phyloP scores from a whole-genome alignment of 225 moss, liverwort and hornwort species.

The Polytrichum commune region DNA sequence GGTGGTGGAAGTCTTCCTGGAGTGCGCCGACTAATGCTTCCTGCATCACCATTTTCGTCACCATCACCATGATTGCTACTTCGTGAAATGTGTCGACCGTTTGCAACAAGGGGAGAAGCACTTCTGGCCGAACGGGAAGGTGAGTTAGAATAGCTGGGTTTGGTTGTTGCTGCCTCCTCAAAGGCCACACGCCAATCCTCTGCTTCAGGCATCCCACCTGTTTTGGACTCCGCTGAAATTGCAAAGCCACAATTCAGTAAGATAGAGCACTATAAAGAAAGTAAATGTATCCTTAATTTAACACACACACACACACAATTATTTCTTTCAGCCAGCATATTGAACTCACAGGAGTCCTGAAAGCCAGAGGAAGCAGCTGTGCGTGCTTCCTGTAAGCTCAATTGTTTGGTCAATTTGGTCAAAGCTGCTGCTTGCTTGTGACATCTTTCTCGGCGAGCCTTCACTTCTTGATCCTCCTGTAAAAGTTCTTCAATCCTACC shows the following conservation, averaged over 20 bases:
- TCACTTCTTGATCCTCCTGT: constrained; percentile 78
- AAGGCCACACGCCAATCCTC: constrained; percentile 96
- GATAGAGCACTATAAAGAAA: not conserved
- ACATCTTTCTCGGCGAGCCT: constrained; percentile 77
- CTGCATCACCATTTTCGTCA: constrained; percentile 68
- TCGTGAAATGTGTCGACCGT: constrained; percentile 28
- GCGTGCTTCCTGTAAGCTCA: constrained; percentile 88
- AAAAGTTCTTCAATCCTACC: constrained; percentile 82
- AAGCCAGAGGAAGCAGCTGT: constrained; percentile 60
- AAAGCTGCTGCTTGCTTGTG: constrained; percentile 75
- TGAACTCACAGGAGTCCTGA: constrained; percentile 9
- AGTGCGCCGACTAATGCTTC: constrained; percentile 46
- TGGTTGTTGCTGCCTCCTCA: constrained; percentile 58
- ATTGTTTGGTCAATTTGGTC: constrained; percentile 74
- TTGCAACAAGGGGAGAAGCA: constrained; percentile 21
- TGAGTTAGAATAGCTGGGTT: not conserved
- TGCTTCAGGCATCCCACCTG: constrained; percentile 6
- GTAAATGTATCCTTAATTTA: constrained; percentile 21
- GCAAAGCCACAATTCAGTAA: not conserved
- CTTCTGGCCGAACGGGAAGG: constrained; percentile 29
- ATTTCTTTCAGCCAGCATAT: too few relatives aligned
- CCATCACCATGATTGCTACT: constrained; percentile 48
- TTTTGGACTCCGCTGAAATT: not conserved
- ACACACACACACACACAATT: constrained; percentile 30
- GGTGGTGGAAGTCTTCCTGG: constrained; percentile 69